Conservation (phyloP, 331 rosid genomes). For the Dryas integrifolia region DNA sequence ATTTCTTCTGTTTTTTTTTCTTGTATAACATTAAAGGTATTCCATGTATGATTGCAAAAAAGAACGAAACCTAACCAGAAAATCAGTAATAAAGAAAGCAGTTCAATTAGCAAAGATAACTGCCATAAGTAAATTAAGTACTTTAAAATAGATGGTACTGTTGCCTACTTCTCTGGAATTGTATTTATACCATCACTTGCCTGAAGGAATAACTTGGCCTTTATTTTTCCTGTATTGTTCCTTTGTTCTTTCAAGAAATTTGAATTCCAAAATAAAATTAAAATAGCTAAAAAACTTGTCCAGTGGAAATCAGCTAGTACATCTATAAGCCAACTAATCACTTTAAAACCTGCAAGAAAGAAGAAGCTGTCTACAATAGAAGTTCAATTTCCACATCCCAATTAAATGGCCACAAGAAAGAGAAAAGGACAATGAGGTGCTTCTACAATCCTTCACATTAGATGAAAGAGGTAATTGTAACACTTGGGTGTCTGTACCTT, state of each 20-base stretch:
- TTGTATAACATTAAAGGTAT: neutral
- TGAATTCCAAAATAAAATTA: too few relatives aligned
- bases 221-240: too few relatives aligned
- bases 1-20: neutral
- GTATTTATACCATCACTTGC: neutral
- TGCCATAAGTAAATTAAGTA: neutral
- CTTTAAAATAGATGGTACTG: neutral
- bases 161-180: neutral
- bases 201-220: neutral
- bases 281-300: too few relatives aligned
- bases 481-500: neutral
- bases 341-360: neutral
- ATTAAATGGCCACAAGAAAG: neutral
- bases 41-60: neutral
- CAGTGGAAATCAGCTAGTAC: neutral
- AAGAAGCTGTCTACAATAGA: neutral
- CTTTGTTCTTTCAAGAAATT: too few relatives aligned
- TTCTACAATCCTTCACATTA: neutral
- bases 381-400: neutral
- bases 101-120: neutral
- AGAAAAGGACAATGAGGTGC: neutral
- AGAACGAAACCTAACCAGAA: neutral
- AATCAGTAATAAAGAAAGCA: neutral
- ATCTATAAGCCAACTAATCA: neutral
- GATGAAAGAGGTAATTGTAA: neutral